Evolutionary conservation across 192 early-diverging fungal genomes (phyloP).

Genomic region (Cetraspora pellucida): DNA sequence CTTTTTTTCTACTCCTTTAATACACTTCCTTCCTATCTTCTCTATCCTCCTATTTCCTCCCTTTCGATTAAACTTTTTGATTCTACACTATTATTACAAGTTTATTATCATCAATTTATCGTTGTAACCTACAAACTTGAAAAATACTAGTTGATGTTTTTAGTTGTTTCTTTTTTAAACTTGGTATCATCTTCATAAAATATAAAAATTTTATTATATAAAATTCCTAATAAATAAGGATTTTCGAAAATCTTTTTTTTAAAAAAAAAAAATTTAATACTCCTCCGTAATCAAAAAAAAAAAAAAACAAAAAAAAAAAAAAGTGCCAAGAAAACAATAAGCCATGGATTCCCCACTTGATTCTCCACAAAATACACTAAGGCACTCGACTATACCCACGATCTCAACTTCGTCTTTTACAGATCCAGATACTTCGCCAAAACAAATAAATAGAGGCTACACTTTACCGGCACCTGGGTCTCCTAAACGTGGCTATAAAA

Average conservation of each 20-base stretch:
- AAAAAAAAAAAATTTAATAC: no score
- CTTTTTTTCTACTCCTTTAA: not conserved
- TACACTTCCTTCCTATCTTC: not conserved
- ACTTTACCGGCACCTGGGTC: not conserved
- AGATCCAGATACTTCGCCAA: not conserved
- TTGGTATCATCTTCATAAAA: no score
- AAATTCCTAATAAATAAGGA: no score
- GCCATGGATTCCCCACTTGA: not conserved
- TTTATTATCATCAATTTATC: not conserved
- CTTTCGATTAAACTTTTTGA: not conserved
- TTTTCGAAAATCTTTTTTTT: no score
- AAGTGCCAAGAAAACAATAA: not conserved
- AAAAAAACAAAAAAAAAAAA: not conserved
- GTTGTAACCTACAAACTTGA: not conserved
- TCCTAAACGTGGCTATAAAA: slow-evolving; percentile 23
- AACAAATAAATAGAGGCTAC: slow-evolving; percentile 3
- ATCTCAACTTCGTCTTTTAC: not conserved
- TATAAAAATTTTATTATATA: no score
- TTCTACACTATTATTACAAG: not conserved
- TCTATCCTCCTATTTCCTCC: not conserved
- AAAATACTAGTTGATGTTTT: no score
- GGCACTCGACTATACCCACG: not conserved
- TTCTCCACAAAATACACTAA: not conserved
- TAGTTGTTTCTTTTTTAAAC: no score
- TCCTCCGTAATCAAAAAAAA: no score